A percentile compares a stretch with the other conserved stretches of the same genome.
Evolutionary conservation across 2,329 filamentous ascomycete genomes (phyloP).

Genomic region (Colletotrichum acutatum): DNA sequence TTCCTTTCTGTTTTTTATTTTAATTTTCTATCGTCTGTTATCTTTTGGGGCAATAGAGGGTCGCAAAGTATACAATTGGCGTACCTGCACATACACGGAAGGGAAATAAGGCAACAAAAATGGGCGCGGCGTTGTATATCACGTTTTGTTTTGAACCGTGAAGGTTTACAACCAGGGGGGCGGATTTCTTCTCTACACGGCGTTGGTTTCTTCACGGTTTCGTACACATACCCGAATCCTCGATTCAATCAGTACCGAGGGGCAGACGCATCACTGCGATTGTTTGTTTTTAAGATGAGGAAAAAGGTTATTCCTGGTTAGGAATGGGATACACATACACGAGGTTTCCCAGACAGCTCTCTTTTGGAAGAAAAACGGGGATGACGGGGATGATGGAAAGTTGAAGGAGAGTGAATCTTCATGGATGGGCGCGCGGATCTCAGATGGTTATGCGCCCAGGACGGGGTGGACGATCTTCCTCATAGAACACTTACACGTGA

Average conservation of each 20-base stretch:
- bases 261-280: constrained; percentile 28
- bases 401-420: neutral
- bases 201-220: constrained; percentile 23
- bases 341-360: neutral
- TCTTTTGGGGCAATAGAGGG: constrained; percentile 20
- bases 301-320: neutral
- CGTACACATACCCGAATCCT: constrained; percentile 34
- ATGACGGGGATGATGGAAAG: neutral
- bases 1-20: neutral
- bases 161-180: neutral
- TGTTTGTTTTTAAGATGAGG: constrained; percentile 8
- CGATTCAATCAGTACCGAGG: constrained; percentile 26
- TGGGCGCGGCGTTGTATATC: constrained; percentile 13
- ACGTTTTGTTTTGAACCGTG: neutral
- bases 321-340: constrained; percentile 5
- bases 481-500: neutral
- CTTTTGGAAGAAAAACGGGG: neutral
- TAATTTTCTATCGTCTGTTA: constrained; percentile 19
- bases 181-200: constrained; percentile 6
- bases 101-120: constrained; percentile 23
- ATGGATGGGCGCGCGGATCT: neutral
- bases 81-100: constrained; percentile 34
- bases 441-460: too few relatives aligned
- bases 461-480: neutral
- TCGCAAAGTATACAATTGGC: constrained; percentile 36